A percentile compares a stretch with the other conserved stretches of the same genome.
phyloP scores from a whole-genome alignment of 805 yeast genomes.

The Blastobotrys americana region DNA sequence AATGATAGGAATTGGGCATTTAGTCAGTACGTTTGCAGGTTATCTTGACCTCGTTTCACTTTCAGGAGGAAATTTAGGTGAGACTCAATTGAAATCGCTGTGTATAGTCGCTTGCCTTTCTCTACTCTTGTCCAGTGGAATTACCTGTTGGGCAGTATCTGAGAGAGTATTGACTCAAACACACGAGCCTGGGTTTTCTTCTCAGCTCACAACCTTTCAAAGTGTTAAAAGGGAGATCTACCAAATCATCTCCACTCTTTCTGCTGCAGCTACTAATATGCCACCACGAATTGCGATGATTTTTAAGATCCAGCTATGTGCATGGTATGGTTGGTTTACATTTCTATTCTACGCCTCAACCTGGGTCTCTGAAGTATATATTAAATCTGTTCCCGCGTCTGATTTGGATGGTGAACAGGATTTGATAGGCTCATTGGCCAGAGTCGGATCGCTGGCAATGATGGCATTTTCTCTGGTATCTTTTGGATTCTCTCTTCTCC shows the following conservation, averaged over 20 bases:
- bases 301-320: slow-evolving; percentile 52
- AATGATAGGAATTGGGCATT: slow-evolving; percentile 54
- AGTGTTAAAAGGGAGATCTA: neutral
- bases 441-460: slow-evolving; percentile 30
- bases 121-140: slow-evolving; percentile 35
- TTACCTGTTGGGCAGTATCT: slow-evolving; percentile 38
- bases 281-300: slow-evolving; percentile 46
- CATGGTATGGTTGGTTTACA: slow-evolving; percentile 67
- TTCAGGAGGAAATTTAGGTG: slow-evolving; percentile 36
- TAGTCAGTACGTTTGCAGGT: slow-evolving; percentile 50
- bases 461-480: slow-evolving; percentile 43
- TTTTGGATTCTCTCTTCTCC: slow-evolving; percentile 28
- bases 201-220: neutral
- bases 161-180: slow-evolving; percentile 41
- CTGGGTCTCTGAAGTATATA: slow-evolving; percentile 56
- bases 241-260: slow-evolving; percentile 11
- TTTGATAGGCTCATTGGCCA: slow-evolving; percentile 26
- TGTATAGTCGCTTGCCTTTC: slow-evolving; percentile 38
- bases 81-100: slow-evolving; percentile 47
- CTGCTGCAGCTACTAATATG: slow-evolving; percentile 22
- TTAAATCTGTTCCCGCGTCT: slow-evolving; percentile 21
- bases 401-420: slow-evolving; percentile 25
- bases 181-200: neutral
- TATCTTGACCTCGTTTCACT: slow-evolving; percentile 37
- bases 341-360: slow-evolving; percentile 60